These are phyloP conservation scores for Iberis pinnata DNA, from an alignment of 345 rosid species.

Conservation along the genomic window DNA sequence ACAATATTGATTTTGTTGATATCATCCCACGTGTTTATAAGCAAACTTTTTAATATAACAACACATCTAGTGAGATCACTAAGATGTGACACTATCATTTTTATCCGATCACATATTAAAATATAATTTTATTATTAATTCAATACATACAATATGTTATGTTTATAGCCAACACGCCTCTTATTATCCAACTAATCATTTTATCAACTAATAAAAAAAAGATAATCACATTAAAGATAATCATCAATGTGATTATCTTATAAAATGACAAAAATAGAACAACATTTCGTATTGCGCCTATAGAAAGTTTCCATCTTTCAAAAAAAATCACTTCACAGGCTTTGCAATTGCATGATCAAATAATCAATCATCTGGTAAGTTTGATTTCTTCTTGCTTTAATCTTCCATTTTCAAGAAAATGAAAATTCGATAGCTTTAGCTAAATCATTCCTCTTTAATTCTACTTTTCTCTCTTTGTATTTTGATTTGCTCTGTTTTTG, in stretches of 20 bases:
- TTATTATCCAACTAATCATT: not conserved
- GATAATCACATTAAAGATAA: too few species aligned
- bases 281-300: not conserved
- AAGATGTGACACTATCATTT: not conserved
- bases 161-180: not conserved
- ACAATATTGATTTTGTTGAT: not conserved
- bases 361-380: too few species aligned
- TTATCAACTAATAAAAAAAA: not conserved
- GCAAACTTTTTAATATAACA: not conserved
- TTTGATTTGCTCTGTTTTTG: too few species aligned
- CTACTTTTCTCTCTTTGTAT: too few species aligned
- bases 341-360: conserved; percentile 25
- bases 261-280: not conserved
- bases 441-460: too few species aligned
- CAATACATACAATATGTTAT: not conserved
- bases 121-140: not conserved
- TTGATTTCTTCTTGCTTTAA: too few species aligned
- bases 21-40: not conserved
- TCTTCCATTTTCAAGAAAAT: too few species aligned
- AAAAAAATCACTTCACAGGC: conserved; percentile 10
- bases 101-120: not conserved
- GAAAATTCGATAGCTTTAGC: too few species aligned
- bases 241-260: conserved; percentile 3
- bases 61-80: not conserved
- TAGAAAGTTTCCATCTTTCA: conserved; percentile 1